Evolutionary conservation across 768 basidiomycete species (phyloP).

Genomic region (Rhodotorula toruloides): DNA sequence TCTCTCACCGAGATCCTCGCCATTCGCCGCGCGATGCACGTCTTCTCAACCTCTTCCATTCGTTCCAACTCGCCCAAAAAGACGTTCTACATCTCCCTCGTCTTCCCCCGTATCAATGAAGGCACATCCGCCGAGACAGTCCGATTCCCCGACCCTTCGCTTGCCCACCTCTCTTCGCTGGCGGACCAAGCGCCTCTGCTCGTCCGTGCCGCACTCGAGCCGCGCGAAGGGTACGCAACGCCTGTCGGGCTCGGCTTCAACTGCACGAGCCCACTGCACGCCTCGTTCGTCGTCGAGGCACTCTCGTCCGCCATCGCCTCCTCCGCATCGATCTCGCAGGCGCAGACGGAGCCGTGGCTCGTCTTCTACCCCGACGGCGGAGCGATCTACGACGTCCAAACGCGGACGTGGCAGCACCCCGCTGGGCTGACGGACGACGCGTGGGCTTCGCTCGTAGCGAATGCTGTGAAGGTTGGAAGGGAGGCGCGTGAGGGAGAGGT

Average conservation of each 20-base stretch:
- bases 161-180: not conserved
- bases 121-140: constrained; percentile 12
- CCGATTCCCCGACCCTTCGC: constrained; percentile 29
- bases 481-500: constrained; percentile 14
- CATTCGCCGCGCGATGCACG: constrained; percentile 44
- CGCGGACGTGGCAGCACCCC: constrained; percentile 42
- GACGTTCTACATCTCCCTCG: constrained; percentile 45
- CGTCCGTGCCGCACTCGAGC: constrained; percentile 20
- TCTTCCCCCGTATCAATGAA: constrained; percentile 40
- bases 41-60: constrained; percentile 18
- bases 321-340: not conserved
- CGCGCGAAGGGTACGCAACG: not conserved
- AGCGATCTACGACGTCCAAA: constrained; percentile 43
- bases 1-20: constrained; percentile 44
- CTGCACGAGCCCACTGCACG: constrained; percentile 46
- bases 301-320: constrained; percentile 28
- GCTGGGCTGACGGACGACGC: constrained; percentile 21
- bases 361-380: constrained; percentile 49
- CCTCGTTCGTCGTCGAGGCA: constrained; percentile 30
- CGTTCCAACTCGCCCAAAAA: constrained; percentile 20
- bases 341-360: constrained; percentile 29
- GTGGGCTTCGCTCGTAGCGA: constrained; percentile 42
- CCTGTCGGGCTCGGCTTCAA: constrained; percentile 46
- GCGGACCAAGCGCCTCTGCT: constrained; percentile 5
- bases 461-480: constrained; percentile 9